Evolutionary conservation across 805 yeast genomes (phyloP).

Genomic region (Ogataea naganishii): DNA sequence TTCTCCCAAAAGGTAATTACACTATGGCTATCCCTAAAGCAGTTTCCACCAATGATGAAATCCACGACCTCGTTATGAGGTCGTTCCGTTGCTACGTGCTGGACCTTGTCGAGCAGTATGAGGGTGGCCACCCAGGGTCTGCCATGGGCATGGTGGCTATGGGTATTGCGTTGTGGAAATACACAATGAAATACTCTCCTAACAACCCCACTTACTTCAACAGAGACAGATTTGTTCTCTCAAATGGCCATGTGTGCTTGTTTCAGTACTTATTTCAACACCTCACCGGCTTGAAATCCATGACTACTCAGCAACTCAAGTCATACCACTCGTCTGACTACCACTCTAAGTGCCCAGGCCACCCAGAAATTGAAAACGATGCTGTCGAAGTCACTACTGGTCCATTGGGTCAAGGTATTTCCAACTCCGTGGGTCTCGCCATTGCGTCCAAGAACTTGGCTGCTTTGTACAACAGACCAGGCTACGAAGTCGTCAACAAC

Average conservation of each 20-base stretch:
- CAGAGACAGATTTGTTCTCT: slow-evolving; percentile 28
- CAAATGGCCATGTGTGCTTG: slow-evolving; percentile 29
- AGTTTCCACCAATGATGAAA: slow-evolving; percentile 17
- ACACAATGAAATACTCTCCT: slow-evolving; percentile 24
- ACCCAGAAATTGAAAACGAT: slow-evolving; percentile 30
- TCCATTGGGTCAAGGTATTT: slow-evolving; percentile 31
- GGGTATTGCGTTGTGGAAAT: slow-evolving; percentile 27
- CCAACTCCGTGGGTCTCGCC: slow-evolving; percentile 32
- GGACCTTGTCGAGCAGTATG: slow-evolving; percentile 17
- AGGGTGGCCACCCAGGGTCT: slow-evolving; percentile 39
- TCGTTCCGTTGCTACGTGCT: slow-evolving; percentile 20
- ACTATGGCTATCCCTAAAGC: slow-evolving; percentile 19
- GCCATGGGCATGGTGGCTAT: slow-evolving; percentile 34
- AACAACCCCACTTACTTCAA: slow-evolving; percentile 24
- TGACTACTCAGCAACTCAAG: slow-evolving; percentile 26
- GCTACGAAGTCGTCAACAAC: slow-evolving; percentile 19
- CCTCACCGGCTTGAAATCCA: slow-evolving; percentile 24
- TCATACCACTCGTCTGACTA: slow-evolving; percentile 21
- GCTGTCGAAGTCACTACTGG: slow-evolving; percentile 31
- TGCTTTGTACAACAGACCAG: slow-evolving; percentile 27
- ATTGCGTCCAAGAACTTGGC: slow-evolving; percentile 27
- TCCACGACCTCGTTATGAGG: slow-evolving; percentile 17
- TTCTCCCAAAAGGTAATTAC: too few relatives aligned
- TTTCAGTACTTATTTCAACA: slow-evolving; percentile 22
- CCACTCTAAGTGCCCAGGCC: slow-evolving; percentile 27